These are phyloP conservation scores for Zymoseptoria brevis DNA, from an alignment of 2,329 filamentous ascomycete species.

Conservation along the genomic window DNA sequence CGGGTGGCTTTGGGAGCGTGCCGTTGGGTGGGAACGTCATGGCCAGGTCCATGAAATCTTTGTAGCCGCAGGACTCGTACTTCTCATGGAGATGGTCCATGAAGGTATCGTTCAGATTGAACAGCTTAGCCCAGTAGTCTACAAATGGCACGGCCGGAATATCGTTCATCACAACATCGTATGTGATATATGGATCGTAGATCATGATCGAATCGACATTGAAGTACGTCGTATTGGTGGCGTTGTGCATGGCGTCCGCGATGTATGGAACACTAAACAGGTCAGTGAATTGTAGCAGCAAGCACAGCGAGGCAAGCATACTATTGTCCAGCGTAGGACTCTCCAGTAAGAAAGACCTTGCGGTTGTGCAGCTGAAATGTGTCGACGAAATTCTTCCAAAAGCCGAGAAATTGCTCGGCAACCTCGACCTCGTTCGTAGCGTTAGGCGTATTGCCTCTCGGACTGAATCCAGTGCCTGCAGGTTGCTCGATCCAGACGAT, in stretches of 20 bases:
- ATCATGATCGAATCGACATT: conserved; percentile 62
- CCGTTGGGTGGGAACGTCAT: conserved; percentile 62
- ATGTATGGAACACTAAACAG: conserved; percentile 57
- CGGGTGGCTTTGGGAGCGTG: conserved; percentile 48
- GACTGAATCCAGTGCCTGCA: conserved; percentile 33
- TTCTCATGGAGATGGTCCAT: conserved; percentile 44
- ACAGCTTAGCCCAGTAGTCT: conserved; percentile 52
- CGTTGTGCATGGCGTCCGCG: conserved; percentile 62
- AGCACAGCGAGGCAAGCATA: not conserved
- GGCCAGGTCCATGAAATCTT: conserved; percentile 51
- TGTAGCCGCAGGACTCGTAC: conserved; percentile 52
- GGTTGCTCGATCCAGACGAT: conserved; percentile 41
- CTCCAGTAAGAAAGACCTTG: conserved; percentile 62
- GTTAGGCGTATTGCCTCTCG: conserved; percentile 26
- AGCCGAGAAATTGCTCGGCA: conserved; percentile 27
- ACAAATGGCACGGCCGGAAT: conserved; percentile 51
- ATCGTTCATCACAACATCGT: conserved; percentile 44
- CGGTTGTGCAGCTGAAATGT: conserved; percentile 42
- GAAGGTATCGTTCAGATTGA: conserved; percentile 57
- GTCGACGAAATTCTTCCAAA: conserved; percentile 44
- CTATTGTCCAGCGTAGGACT: conserved; percentile 33
- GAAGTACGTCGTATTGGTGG: conserved; percentile 58
- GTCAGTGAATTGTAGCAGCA: not conserved
- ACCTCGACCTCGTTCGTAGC: conserved; percentile 36
- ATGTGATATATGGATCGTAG: conserved; percentile 60